phyloP scores from a whole-genome alignment of 305 asterid species.

The Fraxinus velutina region DNA sequence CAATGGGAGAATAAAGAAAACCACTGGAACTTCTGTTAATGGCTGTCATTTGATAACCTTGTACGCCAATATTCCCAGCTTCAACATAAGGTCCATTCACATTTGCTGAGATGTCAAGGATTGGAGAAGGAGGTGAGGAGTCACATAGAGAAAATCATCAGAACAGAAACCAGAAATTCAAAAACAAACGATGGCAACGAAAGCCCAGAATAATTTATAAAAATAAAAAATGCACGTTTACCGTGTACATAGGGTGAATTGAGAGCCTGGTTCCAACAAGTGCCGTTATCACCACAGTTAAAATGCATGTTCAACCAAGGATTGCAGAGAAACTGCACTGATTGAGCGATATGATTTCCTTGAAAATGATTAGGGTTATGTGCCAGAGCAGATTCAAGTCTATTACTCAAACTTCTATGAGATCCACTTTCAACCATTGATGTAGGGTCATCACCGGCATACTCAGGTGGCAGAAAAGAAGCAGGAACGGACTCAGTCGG shows the following conservation, averaged over 20 bases:
- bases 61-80: constrained; percentile 46
- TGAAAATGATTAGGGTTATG: constrained; percentile 16
- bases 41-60: constrained; percentile 52
- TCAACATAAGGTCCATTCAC: constrained; percentile 41
- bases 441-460: constrained; percentile 39
- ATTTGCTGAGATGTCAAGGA: constrained; percentile 28
- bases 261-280: constrained; percentile 57
- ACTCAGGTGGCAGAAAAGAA: constrained; percentile 42
- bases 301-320: constrained; percentile 45
- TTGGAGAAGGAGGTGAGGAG: constrained; percentile 3
- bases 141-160: constrained; percentile 6
- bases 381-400: constrained; percentile 38
- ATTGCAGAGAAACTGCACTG: not conserved
- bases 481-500: constrained; percentile 40
- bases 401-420: constrained; percentile 36
- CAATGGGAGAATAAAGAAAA: constrained; percentile 47
- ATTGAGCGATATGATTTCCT: constrained; percentile 10
- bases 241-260: constrained; percentile 52
- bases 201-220: not conserved
- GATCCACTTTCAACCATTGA: constrained; percentile 42
- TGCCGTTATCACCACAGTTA: constrained; percentile 33
- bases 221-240: constrained; percentile 24
- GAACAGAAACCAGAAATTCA: constrained; percentile 17
- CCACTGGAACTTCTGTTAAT: constrained; percentile 38
- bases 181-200: constrained; percentile 3